Percentiles rank a stretch among this genome's conserved stretches.
Evolutionary conservation across 768 basidiomycete genomes (phyloP).

Genomic region (Pleurotus salmoneostramineus): DNA sequence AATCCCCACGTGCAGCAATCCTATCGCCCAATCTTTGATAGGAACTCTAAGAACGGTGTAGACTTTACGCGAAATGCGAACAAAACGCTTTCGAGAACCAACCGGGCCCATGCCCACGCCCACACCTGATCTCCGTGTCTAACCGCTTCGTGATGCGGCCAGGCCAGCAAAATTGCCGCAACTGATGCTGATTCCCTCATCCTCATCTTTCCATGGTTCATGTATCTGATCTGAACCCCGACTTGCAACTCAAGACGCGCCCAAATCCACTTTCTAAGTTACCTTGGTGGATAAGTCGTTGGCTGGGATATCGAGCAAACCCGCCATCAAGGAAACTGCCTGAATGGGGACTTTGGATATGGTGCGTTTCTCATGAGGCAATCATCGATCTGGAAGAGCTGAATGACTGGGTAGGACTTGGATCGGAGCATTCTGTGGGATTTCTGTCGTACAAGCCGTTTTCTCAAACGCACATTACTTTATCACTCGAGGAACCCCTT

Average conservation of each 20-base stretch:
- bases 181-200: background rate
- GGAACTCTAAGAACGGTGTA: too few species aligned
- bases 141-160: background rate
- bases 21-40: too few species aligned
- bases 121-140: slow-evolving; percentile 3
- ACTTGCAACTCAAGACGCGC: background rate
- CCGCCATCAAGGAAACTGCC: slow-evolving; percentile 24
- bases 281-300: slow-evolving; percentile 33
- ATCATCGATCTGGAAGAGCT: background rate
- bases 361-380: background rate
- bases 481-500: slow-evolving; percentile 38
- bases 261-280: slow-evolving; percentile 10
- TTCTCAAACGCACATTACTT: slow-evolving; percentile 48
- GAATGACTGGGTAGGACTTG: slow-evolving; percentile 33
- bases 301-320: slow-evolving; percentile 38
- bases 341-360: slow-evolving; percentile 39
- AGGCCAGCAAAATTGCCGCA: background rate
- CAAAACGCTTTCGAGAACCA: background rate
- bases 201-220: background rate
- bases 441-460: slow-evolving; percentile 44
- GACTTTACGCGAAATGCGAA: background rate
- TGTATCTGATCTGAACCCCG: background rate
- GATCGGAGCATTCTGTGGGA: slow-evolving; percentile 45
- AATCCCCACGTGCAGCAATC: too few species aligned
- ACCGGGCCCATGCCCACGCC: too few species aligned